Percentiles rank a stretch among this genome's conserved stretches.
These are phyloP conservation scores for Fusarium tupiense DNA, from an alignment of 2,329 filamentous ascomycete genomes.

Conservation along the genomic window DNA sequence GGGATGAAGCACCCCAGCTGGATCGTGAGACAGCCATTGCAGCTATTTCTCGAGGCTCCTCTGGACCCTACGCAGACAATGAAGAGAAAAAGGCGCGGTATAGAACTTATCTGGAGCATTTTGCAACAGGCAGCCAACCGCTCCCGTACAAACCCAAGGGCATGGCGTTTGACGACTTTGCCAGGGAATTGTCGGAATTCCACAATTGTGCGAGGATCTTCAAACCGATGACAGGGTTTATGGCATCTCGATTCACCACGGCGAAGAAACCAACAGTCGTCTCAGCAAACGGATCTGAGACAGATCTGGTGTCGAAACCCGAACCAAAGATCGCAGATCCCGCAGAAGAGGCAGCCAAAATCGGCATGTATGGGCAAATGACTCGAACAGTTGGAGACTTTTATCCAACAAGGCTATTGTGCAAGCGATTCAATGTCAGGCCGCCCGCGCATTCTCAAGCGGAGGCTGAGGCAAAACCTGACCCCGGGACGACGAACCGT, in stretches of 20 bases:
- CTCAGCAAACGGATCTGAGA: conserved; percentile 28
- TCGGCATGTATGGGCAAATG: conserved; percentile 93
- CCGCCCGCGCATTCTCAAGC: conserved; percentile 74
- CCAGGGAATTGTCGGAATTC: conserved; percentile 83
- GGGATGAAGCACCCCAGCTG: conserved; percentile 69
- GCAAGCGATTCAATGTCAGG: conserved; percentile 92
- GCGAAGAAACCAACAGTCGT: conserved; percentile 59
- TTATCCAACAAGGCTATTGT: conserved; percentile 84
- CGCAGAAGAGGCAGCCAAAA: conserved; percentile 83
- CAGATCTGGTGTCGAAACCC: conserved; percentile 45
- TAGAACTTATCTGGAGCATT: conserved; percentile 80
- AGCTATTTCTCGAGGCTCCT: conserved; percentile 71
- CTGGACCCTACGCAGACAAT: conserved; percentile 85
- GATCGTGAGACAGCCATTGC: conserved; percentile 74
- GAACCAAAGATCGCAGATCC: conserved; percentile 65
- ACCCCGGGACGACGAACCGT: conserved; percentile 20
- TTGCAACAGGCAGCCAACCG: conserved; percentile 59
- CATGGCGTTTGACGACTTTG: conserved; percentile 75
- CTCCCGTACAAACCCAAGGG: conserved; percentile 60
- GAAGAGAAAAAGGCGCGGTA: conserved; percentile 84
- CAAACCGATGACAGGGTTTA: conserved; percentile 88
- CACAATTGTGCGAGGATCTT: conserved; percentile 75
- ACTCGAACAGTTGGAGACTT: conserved; percentile 79
- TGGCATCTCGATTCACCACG: conserved; percentile 93
- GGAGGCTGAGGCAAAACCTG: conserved; percentile 53